Conservation (phyloP, 805 yeast species). For the Candida odintsovae region DNA sequence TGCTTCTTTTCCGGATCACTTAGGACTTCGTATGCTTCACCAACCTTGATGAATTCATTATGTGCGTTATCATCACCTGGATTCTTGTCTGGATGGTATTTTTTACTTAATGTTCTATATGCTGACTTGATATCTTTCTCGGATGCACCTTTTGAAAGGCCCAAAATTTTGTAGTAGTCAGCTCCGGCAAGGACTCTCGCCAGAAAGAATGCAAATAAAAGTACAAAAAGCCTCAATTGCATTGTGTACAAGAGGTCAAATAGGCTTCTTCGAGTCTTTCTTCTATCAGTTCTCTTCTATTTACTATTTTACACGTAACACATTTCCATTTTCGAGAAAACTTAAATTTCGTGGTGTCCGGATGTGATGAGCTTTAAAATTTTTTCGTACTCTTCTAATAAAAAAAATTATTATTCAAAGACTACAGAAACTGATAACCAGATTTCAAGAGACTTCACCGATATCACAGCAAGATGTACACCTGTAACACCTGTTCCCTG, state of each 20-base stretch:
- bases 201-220: background rate
- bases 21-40: constrained; percentile 88
- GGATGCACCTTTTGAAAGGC: constrained; percentile 59
- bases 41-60: constrained; percentile 80
- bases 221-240: background rate
- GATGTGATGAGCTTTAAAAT: constrained; percentile 6
- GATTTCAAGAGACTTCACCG: background rate
- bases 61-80: constrained; percentile 78
- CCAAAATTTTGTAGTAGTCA: constrained; percentile 60
- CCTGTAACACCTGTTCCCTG: constrained; percentile 87
- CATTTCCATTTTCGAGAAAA: background rate
- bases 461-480: constrained; percentile 26
- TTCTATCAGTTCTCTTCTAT: no score
- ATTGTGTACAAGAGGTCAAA: background rate
- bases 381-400: background rate
- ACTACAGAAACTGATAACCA: background rate
- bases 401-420: no score
- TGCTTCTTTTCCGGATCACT: constrained; percentile 63
- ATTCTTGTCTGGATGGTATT: constrained; percentile 94
- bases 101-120: constrained; percentile 72
- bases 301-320: background rate
- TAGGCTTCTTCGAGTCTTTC: background rate
- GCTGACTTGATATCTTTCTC: constrained; percentile 84
- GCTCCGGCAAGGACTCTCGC: constrained; percentile 21
- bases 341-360: background rate